phyloP scores from a whole-genome alignment of 192 early-diverging fungal species.

The Chytriomyces hyalinus region DNA sequence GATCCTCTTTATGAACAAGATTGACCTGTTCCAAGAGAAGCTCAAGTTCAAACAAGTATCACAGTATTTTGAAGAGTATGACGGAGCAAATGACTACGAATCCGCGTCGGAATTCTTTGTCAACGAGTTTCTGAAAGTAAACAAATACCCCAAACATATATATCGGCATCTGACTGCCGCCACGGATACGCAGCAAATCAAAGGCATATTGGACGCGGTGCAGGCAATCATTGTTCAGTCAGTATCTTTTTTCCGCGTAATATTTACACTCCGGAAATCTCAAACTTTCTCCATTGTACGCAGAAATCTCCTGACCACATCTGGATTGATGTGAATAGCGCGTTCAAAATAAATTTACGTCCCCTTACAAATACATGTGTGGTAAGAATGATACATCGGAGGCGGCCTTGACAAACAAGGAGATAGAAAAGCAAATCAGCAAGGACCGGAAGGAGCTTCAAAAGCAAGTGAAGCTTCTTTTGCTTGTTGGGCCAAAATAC shows the following conservation, averaged over 20 bases:
- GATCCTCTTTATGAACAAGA: conserved; percentile 97
- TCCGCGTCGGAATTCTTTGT: conserved; percentile 48
- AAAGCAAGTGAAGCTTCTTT: conserved; percentile 94
- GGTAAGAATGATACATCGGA: conserved; percentile 48
- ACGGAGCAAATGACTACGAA: conserved; percentile 50
- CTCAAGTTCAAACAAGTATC: conserved; percentile 60
- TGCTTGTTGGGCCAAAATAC: conserved; percentile 58
- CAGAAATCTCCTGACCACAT: not conserved
- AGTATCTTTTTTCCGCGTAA: not conserved
- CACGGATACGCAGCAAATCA: conserved; percentile 61
- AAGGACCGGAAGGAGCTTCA: conserved; percentile 77
- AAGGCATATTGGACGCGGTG: conserved; percentile 59
- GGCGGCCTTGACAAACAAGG: conserved; percentile 79
- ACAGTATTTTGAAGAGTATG: conserved; percentile 89
- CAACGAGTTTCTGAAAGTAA: conserved; percentile 49
- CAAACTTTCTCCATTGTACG: not conserved
- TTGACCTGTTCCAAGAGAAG: conserved; percentile 93
- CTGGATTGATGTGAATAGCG: not conserved
- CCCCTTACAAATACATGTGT: not conserved
- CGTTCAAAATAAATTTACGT: not conserved
- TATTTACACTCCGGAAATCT: not conserved
- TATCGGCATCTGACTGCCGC: conserved; percentile 65
- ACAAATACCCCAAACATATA: conserved; percentile 54
- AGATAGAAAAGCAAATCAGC: conserved; percentile 85
- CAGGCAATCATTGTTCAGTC: conserved; percentile 52